Evolutionary conservation across 371 early-diverging fungal genomes (phyloP).

Genomic region (Mucor racemosus): DNA sequence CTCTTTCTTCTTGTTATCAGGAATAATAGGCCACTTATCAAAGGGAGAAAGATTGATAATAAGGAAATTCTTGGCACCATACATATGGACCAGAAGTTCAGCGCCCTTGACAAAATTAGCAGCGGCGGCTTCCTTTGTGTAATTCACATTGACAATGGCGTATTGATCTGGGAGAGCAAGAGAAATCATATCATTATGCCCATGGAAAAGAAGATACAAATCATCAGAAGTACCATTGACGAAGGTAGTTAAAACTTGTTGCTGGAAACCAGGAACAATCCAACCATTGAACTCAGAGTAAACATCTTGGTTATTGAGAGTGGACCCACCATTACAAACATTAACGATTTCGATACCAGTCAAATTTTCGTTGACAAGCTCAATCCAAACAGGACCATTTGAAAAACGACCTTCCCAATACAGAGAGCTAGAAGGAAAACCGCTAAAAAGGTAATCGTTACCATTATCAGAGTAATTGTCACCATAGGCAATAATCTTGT

Average conservation of each 20-base stretch:
- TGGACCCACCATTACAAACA: conserved; percentile 58
- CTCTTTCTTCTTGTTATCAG: conserved; percentile 14
- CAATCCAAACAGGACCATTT: conserved; percentile 64
- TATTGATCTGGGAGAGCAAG: conserved; percentile 29
- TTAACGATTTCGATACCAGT: conserved; percentile 17
- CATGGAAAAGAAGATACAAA: conserved; percentile 28
- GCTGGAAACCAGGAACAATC: conserved; percentile 24
- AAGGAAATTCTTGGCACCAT: conserved; percentile 24
- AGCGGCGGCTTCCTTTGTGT: conserved; percentile 18
- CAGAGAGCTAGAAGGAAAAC: conserved; percentile 30
- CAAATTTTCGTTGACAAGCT: conserved; percentile 45
- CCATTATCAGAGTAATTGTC: conserved; percentile 36
- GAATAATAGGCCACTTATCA: conserved; percentile 28
- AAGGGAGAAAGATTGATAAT: conserved; percentile 24
- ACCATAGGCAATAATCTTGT: conserved; percentile 31
- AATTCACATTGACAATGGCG: conserved; percentile 22
- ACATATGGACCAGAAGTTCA: conserved; percentile 21
- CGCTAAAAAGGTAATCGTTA: conserved; percentile 24
- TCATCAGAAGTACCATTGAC: conserved; percentile 19
- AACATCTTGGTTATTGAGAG: conserved; percentile 45
- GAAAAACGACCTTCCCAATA: conserved; percentile 59
- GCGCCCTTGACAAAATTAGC: conserved; percentile 18
- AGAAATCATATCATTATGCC: conserved; percentile 31
- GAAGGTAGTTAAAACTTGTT: conserved; percentile 17
- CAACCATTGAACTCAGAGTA: conserved; percentile 29